phyloP scores from a whole-genome alignment of 148 eudicot species.

The Amaranthus cruentus region DNA sequence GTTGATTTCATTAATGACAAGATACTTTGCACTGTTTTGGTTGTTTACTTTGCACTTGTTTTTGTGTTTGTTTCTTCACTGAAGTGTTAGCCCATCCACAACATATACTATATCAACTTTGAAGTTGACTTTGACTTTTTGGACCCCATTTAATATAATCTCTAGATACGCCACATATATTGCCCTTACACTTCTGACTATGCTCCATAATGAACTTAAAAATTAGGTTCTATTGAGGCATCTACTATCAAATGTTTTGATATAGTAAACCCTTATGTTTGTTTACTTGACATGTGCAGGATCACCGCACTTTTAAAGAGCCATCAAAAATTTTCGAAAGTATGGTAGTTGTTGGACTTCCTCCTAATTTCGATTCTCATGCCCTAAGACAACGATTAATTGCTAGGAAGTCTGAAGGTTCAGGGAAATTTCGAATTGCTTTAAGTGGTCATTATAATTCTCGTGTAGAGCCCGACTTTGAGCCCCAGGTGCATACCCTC shows the following conservation, averaged over 20 bases:
- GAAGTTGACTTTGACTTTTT: background rate
- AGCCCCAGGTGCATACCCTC: constrained; percentile 70
- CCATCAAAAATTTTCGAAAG: constrained; percentile 91
- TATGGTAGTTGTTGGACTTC: constrained; percentile 96
- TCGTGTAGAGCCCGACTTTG: constrained; percentile 77
- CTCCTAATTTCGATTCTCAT: constrained; percentile 75
- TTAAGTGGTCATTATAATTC: constrained; percentile 65
- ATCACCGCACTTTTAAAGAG: constrained; percentile 65
- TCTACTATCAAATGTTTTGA: background rate
- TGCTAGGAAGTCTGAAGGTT: constrained; percentile 67
- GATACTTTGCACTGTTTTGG: too few species aligned
- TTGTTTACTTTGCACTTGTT: too few species aligned
- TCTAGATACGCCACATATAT: too few species aligned
- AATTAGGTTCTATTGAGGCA: background rate
- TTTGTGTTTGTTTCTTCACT: too few species aligned
- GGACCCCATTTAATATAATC: too few species aligned
- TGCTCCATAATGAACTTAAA: background rate
- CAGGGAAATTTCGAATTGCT: constrained; percentile 68
- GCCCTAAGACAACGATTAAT: constrained; percentile 58
- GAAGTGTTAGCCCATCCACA: too few species aligned
- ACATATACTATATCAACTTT: background rate
- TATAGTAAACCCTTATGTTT: background rate
- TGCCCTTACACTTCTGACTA: too few species aligned
- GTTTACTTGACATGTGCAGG: constrained; percentile 38
- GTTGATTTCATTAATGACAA: too few species aligned